Conservation (phyloP, 495 filamentous ascomycete species). For the Xylaria cubensis region DNA sequence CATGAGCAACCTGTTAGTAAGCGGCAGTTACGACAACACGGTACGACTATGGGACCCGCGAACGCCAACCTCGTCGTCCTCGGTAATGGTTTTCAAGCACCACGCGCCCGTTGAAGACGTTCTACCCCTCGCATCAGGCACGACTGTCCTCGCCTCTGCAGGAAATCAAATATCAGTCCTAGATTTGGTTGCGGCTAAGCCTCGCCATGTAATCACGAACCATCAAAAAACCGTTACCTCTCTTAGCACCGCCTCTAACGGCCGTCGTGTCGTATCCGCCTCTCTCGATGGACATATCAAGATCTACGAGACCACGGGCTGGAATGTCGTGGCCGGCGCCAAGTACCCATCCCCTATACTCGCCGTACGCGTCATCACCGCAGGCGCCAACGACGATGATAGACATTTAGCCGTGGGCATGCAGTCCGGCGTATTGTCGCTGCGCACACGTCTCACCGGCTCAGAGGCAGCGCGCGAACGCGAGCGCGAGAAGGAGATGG, state of each 20-base stretch:
- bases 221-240: conserved; percentile 98
- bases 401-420: conserved; percentile 93
- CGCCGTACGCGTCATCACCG: conserved; percentile 74
- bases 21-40: conserved; percentile 92
- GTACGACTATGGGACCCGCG: conserved; percentile 94
- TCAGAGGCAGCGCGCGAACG: conserved; percentile 71
- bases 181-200: conserved; percentile 90
- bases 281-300: conserved; percentile 95
- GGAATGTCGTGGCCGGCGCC: conserved; percentile 90
- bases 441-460: conserved; percentile 85
- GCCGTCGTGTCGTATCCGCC: conserved; percentile 81
- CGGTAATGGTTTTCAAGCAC: conserved; percentile 91
- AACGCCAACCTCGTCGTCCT: conserved; percentile 63
- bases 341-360: conserved; percentile 93
- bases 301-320: conserved; percentile 86
- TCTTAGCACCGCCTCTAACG: conserved; percentile 75
- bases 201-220: conserved; percentile 82
- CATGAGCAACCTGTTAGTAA: conserved; percentile 75
- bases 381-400: conserved; percentile 71
- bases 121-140: conserved; percentile 83
- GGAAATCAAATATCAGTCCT: conserved; percentile 92
- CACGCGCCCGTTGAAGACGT: conserved; percentile 83
- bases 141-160: conserved; percentile 81
- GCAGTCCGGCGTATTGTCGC: conserved; percentile 85
- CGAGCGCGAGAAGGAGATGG: conserved; percentile 84